Evolutionary conservation across 371 early-diverging fungal species (phyloP).

Genomic region (Rhizopus microsporus): DNA sequence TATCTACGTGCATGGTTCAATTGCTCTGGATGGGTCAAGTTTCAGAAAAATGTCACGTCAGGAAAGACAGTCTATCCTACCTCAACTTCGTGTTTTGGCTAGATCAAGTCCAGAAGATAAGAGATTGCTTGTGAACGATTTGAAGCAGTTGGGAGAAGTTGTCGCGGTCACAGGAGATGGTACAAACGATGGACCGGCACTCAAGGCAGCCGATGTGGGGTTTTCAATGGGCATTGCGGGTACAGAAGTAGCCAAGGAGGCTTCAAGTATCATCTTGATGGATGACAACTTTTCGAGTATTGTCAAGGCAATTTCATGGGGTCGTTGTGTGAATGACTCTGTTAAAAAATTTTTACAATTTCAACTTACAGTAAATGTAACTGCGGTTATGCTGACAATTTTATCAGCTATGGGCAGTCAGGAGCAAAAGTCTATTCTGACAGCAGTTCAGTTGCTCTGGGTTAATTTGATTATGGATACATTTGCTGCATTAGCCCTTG

Average conservation of each 20-base stretch:
- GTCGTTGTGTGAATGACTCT: constrained; percentile 77
- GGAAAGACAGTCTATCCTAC: constrained; percentile 57
- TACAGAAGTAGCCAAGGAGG: constrained; percentile 84
- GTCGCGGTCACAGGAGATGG: constrained; percentile 89
- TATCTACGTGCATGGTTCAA: constrained; percentile 61
- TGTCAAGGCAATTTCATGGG: constrained; percentile 78
- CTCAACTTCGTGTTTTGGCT: constrained; percentile 71
- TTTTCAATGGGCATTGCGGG: constrained; percentile 84
- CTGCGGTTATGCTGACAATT: constrained; percentile 69
- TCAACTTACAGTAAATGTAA: constrained; percentile 78
- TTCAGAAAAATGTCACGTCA: constrained; percentile 59
- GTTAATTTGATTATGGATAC: constrained; percentile 85
- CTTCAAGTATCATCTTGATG: constrained; percentile 77
- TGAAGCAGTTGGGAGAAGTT: constrained; percentile 65
- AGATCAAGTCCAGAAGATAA: constrained; percentile 82
- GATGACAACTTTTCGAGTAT: constrained; percentile 83
- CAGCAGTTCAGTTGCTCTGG: constrained; percentile 82
- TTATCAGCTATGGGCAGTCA: constrained; percentile 57
- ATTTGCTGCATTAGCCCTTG: constrained; percentile 75
- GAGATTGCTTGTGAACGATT: constrained; percentile 62
- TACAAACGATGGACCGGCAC: constrained; percentile 77
- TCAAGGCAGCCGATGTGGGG: constrained; percentile 81
- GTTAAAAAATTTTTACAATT: constrained; percentile 83
- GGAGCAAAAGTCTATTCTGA: constrained; percentile 56
- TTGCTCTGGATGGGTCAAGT: constrained; percentile 69